Evolutionary conservation across 768 basidiomycete species (phyloP).

Genomic region (Tylopilus balloui): DNA sequence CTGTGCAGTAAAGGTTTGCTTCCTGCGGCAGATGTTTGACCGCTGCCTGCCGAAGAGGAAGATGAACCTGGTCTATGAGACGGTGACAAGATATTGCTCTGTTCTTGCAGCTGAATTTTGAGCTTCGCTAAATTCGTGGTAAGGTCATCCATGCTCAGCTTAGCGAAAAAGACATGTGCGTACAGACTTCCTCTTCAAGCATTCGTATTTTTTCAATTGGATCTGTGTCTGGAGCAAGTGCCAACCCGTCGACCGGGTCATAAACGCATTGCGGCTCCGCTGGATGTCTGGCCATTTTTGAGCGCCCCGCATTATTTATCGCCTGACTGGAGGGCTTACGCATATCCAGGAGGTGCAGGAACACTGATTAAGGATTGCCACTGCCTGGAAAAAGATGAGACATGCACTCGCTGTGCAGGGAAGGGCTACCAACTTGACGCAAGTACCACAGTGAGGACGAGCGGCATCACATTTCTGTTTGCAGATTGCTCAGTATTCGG

Average conservation of each 20-base stretch:
- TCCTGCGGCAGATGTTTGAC: constrained; percentile 8
- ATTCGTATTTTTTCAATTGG: constrained; percentile 74
- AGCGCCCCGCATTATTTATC: background rate
- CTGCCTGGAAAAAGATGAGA: constrained; percentile 44
- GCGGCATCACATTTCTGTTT: constrained; percentile 82
- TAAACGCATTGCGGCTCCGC: constrained; percentile 80
- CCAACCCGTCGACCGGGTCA: constrained; percentile 79
- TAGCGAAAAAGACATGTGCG: constrained; percentile 15
- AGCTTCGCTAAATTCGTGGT: constrained; percentile 47
- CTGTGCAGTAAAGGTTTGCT: constrained; percentile 2
- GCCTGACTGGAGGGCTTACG: constrained; percentile 43
- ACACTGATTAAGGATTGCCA: constrained; percentile 81
- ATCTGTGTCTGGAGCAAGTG: constrained; percentile 71
- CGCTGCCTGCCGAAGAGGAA: constrained; percentile 19
- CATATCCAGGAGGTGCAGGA: constrained; percentile 80
- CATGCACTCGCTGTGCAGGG: background rate
- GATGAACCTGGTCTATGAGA: constrained; percentile 18
- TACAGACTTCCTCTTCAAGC: constrained; percentile 76
- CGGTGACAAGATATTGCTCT: constrained; percentile 35
- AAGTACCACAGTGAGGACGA: constrained; percentile 81
- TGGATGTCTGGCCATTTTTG: constrained; percentile 57
- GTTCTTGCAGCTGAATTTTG: constrained; percentile 57
- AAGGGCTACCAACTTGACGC: constrained; percentile 67
- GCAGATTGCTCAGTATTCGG: constrained; percentile 8
- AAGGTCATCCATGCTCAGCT: constrained; percentile 5